Evolutionary conservation across 352 stramenopile species (phyloP).

Genomic region (Globisporangium viniferum): DNA sequence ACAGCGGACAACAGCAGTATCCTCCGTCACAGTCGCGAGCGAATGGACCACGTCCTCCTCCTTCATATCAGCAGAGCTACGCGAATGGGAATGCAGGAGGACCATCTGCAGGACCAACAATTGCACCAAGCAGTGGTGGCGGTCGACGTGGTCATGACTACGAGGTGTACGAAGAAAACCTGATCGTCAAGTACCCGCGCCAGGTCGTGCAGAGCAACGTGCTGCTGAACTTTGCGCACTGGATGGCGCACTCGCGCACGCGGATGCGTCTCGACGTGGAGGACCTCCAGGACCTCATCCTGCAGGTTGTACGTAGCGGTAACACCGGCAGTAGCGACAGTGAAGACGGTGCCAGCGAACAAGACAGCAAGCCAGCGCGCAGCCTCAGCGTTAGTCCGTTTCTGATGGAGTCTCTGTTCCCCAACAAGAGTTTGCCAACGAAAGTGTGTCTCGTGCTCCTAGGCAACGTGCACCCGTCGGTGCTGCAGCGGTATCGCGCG

Average conservation of each 20-base stretch:
- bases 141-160: slow-evolving; percentile 25
- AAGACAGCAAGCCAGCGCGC: slow-evolving; percentile 3
- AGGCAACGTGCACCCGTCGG: slow-evolving; percentile 59
- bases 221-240: slow-evolving; percentile 64
- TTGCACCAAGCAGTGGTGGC: not conserved
- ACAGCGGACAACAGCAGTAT: not conserved
- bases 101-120: not conserved
- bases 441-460: slow-evolving; percentile 78
- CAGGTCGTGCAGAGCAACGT: slow-evolving; percentile 63
- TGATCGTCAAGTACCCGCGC: slow-evolving; percentile 67
- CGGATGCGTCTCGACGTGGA: slow-evolving; percentile 53
- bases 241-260: slow-evolving; percentile 51
- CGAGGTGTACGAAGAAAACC: slow-evolving; percentile 45
- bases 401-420: slow-evolving; percentile 49
- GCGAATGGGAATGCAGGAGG: not conserved
- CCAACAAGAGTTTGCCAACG: slow-evolving; percentile 35
- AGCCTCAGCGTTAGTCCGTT: slow-evolving; percentile 38
- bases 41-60: slow-evolving; percentile 9
- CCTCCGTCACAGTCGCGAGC: not conserved
- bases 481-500: slow-evolving; percentile 66
- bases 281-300: slow-evolving; percentile 59
- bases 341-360: not conserved
- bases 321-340: slow-evolving; percentile 15
- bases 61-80: slow-evolving; percentile 11
- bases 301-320: slow-evolving; percentile 34